Evolutionary conservation across 1,284 basidiomycete genomes (phyloP).

Genomic region (Melanopsichium pennsylvanicum): DNA sequence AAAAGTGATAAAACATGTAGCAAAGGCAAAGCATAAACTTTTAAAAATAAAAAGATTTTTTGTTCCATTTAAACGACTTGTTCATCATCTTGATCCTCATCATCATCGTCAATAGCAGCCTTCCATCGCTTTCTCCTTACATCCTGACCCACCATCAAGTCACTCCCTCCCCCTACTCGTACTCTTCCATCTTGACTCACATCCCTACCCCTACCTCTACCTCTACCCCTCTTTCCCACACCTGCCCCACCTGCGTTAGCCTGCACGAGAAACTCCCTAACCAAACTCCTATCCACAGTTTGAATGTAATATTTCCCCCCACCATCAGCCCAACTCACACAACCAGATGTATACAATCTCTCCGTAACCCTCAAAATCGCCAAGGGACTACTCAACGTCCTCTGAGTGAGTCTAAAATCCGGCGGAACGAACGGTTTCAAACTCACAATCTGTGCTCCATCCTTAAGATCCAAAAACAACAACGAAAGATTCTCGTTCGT

Average conservation of each 20-base stretch:
- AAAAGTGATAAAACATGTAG: not conserved
- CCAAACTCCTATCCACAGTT: constrained; percentile 44
- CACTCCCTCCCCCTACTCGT: not conserved
- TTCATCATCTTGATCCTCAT: constrained; percentile 18
- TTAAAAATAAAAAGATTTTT: too few species aligned
- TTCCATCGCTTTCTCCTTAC: constrained; percentile 36
- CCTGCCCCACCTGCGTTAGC: not conserved
- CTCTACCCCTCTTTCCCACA: not conserved
- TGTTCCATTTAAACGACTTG: not conserved
- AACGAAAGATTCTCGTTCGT: constrained; percentile 70
- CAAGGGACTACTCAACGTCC: constrained; percentile 56
- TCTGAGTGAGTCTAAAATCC: constrained; percentile 69
- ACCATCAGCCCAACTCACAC: constrained; percentile 63
- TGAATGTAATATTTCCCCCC: constrained; percentile 64
- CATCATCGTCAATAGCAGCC: constrained; percentile 24
- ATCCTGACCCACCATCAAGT: constrained; percentile 30
- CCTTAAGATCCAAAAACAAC: constrained; percentile 71
- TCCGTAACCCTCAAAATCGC: constrained; percentile 61
- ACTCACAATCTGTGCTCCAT: constrained; percentile 69
- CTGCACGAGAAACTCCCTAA: constrained; percentile 33
- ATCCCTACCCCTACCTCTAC: not conserved
- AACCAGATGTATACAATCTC: constrained; percentile 49
- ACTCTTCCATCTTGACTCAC: not conserved
- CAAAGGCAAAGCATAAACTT: too few species aligned
- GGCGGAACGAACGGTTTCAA: constrained; percentile 70